These are phyloP conservation scores for Crithidia bombi DNA, from an alignment of 208 protist genomes.

Conservation along the genomic window DNA sequence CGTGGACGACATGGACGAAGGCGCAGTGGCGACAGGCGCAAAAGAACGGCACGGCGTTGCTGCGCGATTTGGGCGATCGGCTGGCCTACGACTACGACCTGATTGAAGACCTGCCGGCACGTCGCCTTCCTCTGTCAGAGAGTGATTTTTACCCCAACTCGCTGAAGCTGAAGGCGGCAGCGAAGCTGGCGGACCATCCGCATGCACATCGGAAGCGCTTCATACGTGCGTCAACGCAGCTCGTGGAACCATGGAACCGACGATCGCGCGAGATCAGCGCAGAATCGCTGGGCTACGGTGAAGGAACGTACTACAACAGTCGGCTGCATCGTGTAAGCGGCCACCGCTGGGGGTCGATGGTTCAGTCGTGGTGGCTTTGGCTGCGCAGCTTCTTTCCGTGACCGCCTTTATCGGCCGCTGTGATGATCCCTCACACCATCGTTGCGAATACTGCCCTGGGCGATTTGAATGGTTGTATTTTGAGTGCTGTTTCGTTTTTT, in stretches of 20 bases:
- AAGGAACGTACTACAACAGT: conserved; percentile 69
- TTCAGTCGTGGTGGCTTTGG: conserved; percentile 22
- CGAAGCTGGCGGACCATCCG: not conserved
- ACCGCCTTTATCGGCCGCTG: too few relatives aligned
- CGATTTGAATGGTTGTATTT: too few relatives aligned
- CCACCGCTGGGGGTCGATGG: conserved; percentile 39
- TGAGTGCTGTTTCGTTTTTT: not conserved
- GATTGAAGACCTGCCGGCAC: conserved; percentile 2
- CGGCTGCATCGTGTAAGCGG: conserved; percentile 70
- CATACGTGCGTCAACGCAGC: conserved; percentile 21
- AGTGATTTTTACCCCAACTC: conserved; percentile 15
- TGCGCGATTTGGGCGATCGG: conserved; percentile 28
- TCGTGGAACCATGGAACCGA: conserved; percentile 79
- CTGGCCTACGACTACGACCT: conserved; percentile 30
- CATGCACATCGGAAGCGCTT: conserved; percentile 5
- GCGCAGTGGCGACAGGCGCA: conserved; percentile 13
- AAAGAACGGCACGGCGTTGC: conserved; percentile 12
- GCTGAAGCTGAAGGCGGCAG: not conserved
- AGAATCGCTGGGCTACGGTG: conserved; percentile 43
- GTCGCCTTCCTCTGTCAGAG: conserved; percentile 22
- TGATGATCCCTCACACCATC: too few relatives aligned
- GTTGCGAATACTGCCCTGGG: too few relatives aligned
- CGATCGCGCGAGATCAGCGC: conserved; percentile 16
- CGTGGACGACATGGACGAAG: not conserved
- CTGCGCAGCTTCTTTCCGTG: conserved; percentile 25